phyloP scores from a whole-genome alignment of 441 rosid species.

The Biscutella auriculata region DNA sequence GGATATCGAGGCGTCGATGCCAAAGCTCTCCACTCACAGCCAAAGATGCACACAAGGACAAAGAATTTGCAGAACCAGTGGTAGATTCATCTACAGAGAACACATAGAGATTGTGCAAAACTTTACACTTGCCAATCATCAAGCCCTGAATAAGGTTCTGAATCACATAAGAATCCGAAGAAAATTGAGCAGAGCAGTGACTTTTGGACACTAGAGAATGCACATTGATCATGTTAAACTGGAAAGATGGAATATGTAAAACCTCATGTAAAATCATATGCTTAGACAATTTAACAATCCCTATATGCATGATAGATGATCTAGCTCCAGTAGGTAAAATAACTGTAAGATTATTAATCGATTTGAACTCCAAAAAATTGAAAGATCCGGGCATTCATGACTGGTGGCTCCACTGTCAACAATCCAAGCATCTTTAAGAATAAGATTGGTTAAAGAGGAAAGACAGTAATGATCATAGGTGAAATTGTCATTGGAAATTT shows the following conservation, averaged over 20 bases:
- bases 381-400: no score
- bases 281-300: neutral
- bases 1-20: neutral
- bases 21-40: neutral
- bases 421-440: neutral
- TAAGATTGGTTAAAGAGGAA: no score
- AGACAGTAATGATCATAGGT: neutral
- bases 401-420: neutral
- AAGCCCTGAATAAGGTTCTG: neutral
- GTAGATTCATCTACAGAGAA: neutral
- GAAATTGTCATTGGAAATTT: no score
- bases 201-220: neutral
- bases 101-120: neutral
- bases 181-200: neutral
- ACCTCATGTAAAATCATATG: neutral
- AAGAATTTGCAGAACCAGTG: neutral
- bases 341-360: neutral
- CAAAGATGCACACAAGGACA: neutral
- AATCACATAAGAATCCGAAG: neutral
- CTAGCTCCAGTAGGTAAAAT: neutral
- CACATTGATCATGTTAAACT: neutral
- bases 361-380: no score
- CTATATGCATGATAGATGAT: neutral
- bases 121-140: neutral
- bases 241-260: neutral